Evolutionary conservation across 805 yeast genomes (phyloP).

Genomic region (Grigorovia humatica): DNA sequence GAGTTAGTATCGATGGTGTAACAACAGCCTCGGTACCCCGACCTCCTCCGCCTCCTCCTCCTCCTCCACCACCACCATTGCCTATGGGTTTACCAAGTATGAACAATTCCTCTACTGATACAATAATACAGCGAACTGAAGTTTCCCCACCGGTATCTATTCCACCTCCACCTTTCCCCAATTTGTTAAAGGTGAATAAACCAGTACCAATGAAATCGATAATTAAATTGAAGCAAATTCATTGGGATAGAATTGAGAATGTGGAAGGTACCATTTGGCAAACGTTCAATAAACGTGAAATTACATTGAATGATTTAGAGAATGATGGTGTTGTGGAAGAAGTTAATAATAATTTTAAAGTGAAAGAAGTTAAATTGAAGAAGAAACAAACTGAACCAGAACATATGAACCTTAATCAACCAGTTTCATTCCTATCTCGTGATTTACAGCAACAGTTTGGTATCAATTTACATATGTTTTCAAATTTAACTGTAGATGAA

Average conservation of each 20-base stretch:
- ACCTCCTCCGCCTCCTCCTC: slow-evolving; percentile 17
- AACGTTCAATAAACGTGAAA: slow-evolving; percentile 28
- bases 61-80: slow-evolving; percentile 33
- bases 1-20: too few species aligned
- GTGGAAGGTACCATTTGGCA: slow-evolving; percentile 59
- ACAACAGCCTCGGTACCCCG: slow-evolving; percentile 11
- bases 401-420: slow-evolving; percentile 28
- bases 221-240: slow-evolving; percentile 62
- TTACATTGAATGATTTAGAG: slow-evolving; percentile 39
- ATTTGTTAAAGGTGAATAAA: background rate
- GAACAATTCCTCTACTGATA: background rate
- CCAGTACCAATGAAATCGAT: slow-evolving; percentile 22
- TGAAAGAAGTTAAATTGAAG: slow-evolving; percentile 34
- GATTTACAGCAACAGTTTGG: slow-evolving; percentile 75
- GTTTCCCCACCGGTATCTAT: slow-evolving; percentile 20
- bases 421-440: slow-evolving; percentile 49
- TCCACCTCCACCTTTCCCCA: slow-evolving; percentile 16
- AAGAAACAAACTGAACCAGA: slow-evolving; percentile 23
- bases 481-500: slow-evolving; percentile 41
- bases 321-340: slow-evolving; percentile 56
- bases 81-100: slow-evolving; percentile 1
- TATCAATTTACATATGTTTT: slow-evolving; percentile 60
- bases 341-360: slow-evolving; percentile 44
- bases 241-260: slow-evolving; percentile 67
- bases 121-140: background rate